Evolutionary conservation across 139 green algal genomes (phyloP).

Genomic region (Chlorella sp.): DNA sequence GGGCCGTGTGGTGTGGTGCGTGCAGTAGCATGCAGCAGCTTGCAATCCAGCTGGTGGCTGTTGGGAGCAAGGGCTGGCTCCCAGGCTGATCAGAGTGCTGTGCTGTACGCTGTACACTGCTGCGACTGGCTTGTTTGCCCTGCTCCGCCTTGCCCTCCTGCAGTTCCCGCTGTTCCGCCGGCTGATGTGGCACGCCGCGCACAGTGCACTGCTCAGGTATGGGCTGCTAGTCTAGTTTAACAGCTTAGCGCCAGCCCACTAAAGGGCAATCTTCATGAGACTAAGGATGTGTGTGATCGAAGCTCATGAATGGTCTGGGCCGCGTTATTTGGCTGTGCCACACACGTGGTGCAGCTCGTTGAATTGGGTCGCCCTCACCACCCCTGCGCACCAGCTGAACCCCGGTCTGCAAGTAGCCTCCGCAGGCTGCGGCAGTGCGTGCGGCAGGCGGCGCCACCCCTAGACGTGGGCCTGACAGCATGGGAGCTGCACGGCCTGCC

Average conservation of each 20-base stretch:
- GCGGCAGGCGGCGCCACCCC: not conserved
- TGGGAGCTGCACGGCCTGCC: conserved; percentile 38
- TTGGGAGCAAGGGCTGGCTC: conserved; percentile 3
- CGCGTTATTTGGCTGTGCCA: no score
- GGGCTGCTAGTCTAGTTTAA: no score
- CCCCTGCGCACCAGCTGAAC: no score
- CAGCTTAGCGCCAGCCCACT: no score
- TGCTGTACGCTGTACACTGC: not conserved
- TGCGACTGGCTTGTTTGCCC: not conserved
- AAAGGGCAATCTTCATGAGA: no score
- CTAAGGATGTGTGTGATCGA: no score
- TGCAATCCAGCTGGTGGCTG: no score
- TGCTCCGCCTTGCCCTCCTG: not conserved
- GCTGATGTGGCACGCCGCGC: conserved; percentile 53
- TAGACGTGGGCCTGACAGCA: not conserved
- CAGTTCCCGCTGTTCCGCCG: conserved; percentile 54
- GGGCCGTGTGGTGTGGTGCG: not conserved
- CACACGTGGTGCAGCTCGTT: no score
- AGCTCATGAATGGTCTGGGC: no score
- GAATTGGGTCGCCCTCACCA: no score
- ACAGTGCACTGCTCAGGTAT: conserved; percentile 12
- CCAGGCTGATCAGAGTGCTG: not conserved
- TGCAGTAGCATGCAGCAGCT: not conserved
- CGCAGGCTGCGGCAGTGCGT: conserved; percentile 16
- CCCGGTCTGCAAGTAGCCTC: no score